Conservation (phyloP, 2,329 filamentous ascomycete genomes). For the Colletotrichum sansevieriae region DNA sequence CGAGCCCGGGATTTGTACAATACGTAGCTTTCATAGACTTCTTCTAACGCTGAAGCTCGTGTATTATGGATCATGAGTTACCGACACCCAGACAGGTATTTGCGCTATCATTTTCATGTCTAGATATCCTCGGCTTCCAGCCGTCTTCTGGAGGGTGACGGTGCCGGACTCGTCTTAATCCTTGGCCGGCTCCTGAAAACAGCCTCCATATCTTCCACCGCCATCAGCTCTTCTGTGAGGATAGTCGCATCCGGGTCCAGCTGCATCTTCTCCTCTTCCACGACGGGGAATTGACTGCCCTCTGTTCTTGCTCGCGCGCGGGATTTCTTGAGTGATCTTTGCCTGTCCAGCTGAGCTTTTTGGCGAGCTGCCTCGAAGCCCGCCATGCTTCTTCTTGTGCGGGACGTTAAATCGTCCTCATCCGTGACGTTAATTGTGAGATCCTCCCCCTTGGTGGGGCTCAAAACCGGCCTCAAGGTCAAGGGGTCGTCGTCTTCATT, state of each 20-base stretch:
- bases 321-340: conserved; percentile 63
- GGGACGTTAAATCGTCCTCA: conserved; percentile 66
- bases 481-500: conserved; percentile 46
- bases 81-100: background rate
- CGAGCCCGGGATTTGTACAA: conserved; percentile 25
- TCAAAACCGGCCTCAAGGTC: conserved; percentile 35
- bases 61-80: conserved; percentile 9
- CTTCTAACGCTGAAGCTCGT: conserved; percentile 13
- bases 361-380: conserved; percentile 72
- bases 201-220: conserved; percentile 80
- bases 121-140: conserved; percentile 25
- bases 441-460: conserved; percentile 22
- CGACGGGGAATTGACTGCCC: conserved; percentile 60
- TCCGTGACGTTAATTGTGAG: conserved; percentile 48
- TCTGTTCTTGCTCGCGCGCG: conserved; percentile 53
- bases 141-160: conserved; percentile 57
- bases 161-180: conserved; percentile 80
- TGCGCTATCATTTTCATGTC: background rate
- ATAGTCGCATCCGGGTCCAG: conserved; percentile 56
- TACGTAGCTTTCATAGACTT: conserved; percentile 31
- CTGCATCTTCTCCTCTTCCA: conserved; percentile 56
- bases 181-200: conserved; percentile 89
- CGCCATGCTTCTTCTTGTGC: conserved; percentile 72
- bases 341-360: conserved; percentile 70
- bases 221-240: conserved; percentile 77